A percentile compares a stretch with the other conserved stretches of the same genome.
phyloP scores from a whole-genome alignment of 148 eudicot species.

The Camellia japonica region DNA sequence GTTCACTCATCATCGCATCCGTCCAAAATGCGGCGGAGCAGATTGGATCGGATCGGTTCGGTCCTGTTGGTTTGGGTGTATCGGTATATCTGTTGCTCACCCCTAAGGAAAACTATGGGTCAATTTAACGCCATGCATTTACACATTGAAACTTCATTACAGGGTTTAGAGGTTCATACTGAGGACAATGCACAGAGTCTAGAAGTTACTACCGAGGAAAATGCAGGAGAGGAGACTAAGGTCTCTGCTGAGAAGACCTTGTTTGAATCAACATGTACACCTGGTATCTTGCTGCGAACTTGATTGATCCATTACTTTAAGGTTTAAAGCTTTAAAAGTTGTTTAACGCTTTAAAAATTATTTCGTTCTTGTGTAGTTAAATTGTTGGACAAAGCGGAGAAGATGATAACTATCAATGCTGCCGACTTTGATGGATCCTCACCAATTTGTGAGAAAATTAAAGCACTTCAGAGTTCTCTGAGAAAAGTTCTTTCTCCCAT shows the following conservation, averaged over 20 bases:
- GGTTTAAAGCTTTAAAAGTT: background rate
- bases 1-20: too few relatives aligned
- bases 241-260: constrained; percentile 12
- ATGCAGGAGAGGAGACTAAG: constrained; percentile 8
- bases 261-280: constrained; percentile 24
- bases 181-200: constrained; percentile 8
- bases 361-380: constrained; percentile 31
- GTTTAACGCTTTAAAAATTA: background rate
- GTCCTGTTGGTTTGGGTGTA: too few relatives aligned
- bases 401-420: constrained; percentile 14
- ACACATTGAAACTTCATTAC: constrained; percentile 3
- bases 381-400: constrained; percentile 23
- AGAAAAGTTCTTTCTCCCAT: constrained; percentile 70
- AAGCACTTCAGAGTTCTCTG: constrained; percentile 38
- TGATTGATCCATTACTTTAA: background rate
- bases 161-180: constrained; percentile 20
- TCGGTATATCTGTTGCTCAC: too few relatives aligned
- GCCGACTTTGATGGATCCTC: constrained; percentile 24
- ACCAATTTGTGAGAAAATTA: constrained; percentile 31
- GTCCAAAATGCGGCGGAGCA: too few relatives aligned
- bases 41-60: too few relatives aligned
- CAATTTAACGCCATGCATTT: background rate
- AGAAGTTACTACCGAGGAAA: constrained; percentile 15
- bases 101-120: background rate
- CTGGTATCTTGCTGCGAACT: constrained; percentile 31